Conservation (phyloP, 441 rosid genomes). For the Biscutella auriculata region DNA sequence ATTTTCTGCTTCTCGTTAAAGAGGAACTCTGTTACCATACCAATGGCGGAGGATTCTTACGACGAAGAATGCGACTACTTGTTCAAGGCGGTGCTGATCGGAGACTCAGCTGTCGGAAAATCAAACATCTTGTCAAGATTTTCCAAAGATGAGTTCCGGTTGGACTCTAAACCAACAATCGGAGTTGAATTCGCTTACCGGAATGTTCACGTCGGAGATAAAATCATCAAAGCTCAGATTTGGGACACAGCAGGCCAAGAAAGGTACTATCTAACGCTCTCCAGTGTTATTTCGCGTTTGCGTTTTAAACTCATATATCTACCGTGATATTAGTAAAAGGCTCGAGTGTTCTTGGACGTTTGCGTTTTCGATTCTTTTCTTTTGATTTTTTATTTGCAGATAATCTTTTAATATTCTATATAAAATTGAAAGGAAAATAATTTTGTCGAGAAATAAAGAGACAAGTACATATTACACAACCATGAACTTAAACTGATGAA, state of each 20-base stretch:
- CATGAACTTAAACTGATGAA: no score
- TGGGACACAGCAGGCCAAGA: constrained; percentile 95
- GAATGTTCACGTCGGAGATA: constrained; percentile 55
- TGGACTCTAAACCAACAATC: constrained; percentile 65
- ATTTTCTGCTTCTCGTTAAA: not conserved
- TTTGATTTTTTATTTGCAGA: no score
- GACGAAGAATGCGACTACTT: constrained; percentile 73
- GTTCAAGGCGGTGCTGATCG: constrained; percentile 72
- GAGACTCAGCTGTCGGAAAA: constrained; percentile 81
- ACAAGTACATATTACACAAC: no score
- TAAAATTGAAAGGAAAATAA: no score
- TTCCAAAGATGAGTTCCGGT: constrained; percentile 62
- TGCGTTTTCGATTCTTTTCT: no score
- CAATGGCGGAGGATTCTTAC: constrained; percentile 27
- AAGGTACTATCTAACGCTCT: constrained; percentile 29
- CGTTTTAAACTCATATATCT: no score
- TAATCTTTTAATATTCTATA: no score
- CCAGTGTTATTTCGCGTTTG: not conserved
- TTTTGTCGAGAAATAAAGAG: no score
- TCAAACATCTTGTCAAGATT: constrained; percentile 69
- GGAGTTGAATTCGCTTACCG: constrained; percentile 25
- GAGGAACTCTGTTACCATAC: not conserved
- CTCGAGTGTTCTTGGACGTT: no score
- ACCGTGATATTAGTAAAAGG: no score
- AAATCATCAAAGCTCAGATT: constrained; percentile 84